Conservation (phyloP, 139 green algal genomes). For the Tetradesmus obliquus region DNA sequence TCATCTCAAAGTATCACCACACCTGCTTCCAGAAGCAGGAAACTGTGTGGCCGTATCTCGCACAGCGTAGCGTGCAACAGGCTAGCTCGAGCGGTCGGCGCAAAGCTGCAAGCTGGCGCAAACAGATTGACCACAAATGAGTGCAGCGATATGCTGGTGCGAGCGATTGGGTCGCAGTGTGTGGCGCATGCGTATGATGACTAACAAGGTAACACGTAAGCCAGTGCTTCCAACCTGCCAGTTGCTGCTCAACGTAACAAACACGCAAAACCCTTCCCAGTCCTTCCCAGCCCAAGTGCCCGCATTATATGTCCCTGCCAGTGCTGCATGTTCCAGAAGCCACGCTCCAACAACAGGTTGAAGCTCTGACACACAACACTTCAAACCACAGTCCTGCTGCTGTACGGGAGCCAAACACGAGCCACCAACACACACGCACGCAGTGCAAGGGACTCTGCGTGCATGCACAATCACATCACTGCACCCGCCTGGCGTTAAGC, state of each 20-base stretch:
- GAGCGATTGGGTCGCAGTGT: background rate
- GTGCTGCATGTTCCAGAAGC: too few species aligned
- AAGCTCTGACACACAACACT: too few species aligned
- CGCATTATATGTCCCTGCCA: background rate
- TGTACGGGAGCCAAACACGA: background rate
- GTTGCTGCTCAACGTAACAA: background rate
- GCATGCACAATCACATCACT: background rate
- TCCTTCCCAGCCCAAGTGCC: background rate
- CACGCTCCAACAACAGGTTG: too few species aligned
- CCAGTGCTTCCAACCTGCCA: background rate
- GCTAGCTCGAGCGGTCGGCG: background rate
- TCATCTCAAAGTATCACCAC: background rate
- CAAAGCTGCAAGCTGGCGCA: background rate
- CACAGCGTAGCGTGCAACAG: background rate
- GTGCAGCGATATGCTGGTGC: background rate
- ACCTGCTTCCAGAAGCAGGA: background rate
- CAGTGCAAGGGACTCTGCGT: background rate
- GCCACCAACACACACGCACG: background rate
- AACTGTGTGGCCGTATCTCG: background rate
- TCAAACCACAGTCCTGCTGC: background rate
- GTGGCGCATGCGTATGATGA: background rate
- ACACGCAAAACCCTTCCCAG: background rate
- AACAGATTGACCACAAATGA: background rate
- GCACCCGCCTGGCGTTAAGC: too few species aligned
- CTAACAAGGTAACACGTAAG: background rate